Base-by-base conservation (phyloP, 176 grass and related monocot species). In the Carex myosuroides region DNA sequence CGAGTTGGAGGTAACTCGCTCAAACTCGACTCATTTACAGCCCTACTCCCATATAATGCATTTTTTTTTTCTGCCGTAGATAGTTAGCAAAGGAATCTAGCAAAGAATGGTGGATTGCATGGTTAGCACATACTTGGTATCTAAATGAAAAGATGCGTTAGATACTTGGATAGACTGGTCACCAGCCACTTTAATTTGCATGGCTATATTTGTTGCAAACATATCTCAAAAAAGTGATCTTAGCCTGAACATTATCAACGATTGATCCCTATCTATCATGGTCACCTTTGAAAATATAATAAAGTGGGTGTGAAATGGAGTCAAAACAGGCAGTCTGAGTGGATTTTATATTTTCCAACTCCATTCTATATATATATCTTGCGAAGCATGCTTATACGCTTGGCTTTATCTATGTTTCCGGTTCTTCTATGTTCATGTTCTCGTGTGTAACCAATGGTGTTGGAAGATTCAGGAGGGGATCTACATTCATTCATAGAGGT, bases 101-200 rank as follows among this genome's bases (percentile, higher is more conserved):
- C 41, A 83, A 83, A 83, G 39, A 32, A 83, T 68, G 63, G 62
- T 68, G 80, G 60, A 48, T 83, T 82, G 60, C 24, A 67, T 83
- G 32, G 62, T 83, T 32, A 67, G 80, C 61, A 54, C 61, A 24
- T 82, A 42, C 59, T 22, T 82, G 37, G 80, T 44, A 82, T 82
- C 80, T 67, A 18, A 53, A 48, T 42, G 14, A 59, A 62, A 82
- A 67, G n/a, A 64, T 24, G 39, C 18, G 60, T 53, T 16, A 82
- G 60, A 82, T 66, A 67, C 35, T 42, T 60, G 22, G 54, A 82
- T 63, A 65, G 80, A 82, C n/a, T 67, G 7, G 80, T 83, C 80
- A 83, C 61, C 60, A 17, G 61, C 42, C 80, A 83, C 80, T 83
- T 83, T 53, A 65, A 17, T 77, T 65, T 83, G 60, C 60, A 61